These are phyloP conservation scores for Otatea glauca DNA, from an alignment of 176 grass and related monocot genomes.

Conservation along the genomic window DNA sequence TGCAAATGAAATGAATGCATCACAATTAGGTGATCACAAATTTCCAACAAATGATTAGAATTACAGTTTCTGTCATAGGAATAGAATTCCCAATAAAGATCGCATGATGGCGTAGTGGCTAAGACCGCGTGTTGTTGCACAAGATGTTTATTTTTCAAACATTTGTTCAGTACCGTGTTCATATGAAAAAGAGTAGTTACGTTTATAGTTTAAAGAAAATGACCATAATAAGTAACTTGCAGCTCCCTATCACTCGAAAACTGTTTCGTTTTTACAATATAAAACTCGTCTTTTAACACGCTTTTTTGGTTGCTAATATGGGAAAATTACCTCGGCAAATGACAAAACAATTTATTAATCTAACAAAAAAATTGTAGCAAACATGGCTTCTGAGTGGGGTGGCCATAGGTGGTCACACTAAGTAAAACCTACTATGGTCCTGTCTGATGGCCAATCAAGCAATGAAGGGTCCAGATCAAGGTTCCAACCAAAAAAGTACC, in stretches of 20 bases:
- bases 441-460: neutral
- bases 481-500: neutral
- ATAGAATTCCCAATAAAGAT: neutral
- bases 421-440: neutral
- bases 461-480: neutral
- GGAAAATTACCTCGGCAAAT: neutral
- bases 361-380: neutral
- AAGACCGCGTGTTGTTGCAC: neutral
- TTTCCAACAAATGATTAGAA: neutral
- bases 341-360: neutral
- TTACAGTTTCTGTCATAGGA: neutral
- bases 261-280: neutral
- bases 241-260: neutral
- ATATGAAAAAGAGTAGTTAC: neutral
- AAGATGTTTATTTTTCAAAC: neutral
- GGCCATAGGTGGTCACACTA: neutral
- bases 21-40: neutral
- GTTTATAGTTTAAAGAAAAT: neutral
- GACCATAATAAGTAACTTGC: neutral
- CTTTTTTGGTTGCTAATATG: neutral
- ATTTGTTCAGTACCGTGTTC: neutral
- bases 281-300: neutral
- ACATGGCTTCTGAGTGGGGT: neutral
- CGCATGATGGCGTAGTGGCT: neutral
- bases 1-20: slow-evolving; percentile 23